Conservation (phyloP, 306 rosid genomes). For the Cucumis hystrix region DNA sequence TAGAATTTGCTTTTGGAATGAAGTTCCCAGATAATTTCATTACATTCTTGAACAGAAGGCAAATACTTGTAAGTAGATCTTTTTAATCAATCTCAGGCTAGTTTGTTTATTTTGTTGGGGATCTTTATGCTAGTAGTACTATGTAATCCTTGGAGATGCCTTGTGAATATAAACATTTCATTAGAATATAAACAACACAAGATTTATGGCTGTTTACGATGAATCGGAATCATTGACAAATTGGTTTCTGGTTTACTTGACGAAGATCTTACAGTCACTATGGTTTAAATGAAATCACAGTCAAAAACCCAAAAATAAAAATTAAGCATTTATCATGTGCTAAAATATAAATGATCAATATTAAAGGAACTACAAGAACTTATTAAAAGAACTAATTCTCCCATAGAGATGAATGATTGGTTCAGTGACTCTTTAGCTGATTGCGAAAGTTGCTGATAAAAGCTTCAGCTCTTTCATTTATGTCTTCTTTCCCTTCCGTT, state of each 20-base stretch:
- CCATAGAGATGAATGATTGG: constrained; percentile 12
- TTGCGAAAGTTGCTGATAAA: constrained; percentile 47
- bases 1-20: constrained; percentile 27
- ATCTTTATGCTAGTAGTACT: constrained; percentile 30
- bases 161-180: constrained; percentile 36
- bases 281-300: background rate
- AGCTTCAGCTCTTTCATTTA: constrained; percentile 38
- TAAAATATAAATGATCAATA: background rate
- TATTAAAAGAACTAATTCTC: background rate
- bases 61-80: constrained; percentile 50
- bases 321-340: background rate
- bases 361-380: background rate
- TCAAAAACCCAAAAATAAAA: background rate
- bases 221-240: background rate
- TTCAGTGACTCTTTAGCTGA: constrained; percentile 36
- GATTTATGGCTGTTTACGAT: background rate
- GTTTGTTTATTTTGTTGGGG: constrained; percentile 28
- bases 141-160: constrained; percentile 31
- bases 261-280: no score
- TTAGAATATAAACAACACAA: background rate
- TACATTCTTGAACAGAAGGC: constrained; percentile 45
- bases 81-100: constrained; percentile 22
- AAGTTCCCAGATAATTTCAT: constrained; percentile 37
- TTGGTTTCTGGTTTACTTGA: background rate
- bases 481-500: constrained; percentile 18